Evolutionary conservation across 805 yeast genomes (phyloP).

Genomic region (Kuraishia piskuri): DNA sequence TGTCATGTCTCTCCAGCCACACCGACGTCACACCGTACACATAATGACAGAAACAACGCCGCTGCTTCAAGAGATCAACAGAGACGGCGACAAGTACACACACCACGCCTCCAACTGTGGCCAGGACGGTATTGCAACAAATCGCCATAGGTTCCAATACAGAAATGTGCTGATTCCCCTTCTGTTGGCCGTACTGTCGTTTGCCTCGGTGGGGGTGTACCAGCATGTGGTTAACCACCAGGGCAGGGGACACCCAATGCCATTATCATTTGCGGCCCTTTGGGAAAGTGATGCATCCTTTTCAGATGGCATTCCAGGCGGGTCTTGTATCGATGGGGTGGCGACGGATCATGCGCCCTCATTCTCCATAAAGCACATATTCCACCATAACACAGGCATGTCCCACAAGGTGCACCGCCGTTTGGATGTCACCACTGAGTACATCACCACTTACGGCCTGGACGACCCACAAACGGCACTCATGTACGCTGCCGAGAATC

Average conservation of each 20-base stretch:
- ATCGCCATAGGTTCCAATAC: neutral
- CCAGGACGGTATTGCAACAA: neutral
- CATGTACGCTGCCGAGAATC: neutral
- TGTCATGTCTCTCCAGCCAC: neutral
- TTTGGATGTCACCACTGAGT: conserved; percentile 39
- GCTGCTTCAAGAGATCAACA: neutral
- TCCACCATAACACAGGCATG: conserved; percentile 50
- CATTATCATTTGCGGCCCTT: neutral
- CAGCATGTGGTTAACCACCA: neutral
- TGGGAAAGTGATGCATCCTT: neutral
- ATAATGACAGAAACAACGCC: neutral
- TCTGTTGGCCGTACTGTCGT: neutral
- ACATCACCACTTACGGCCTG: conserved; percentile 15
- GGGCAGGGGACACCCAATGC: no score
- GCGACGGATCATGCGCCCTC: neutral
- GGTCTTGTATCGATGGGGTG: neutral
- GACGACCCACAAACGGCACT: neutral
- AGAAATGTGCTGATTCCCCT: neutral
- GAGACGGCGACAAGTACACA: neutral
- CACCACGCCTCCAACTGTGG: no score
- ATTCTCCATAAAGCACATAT: conserved; percentile 45
- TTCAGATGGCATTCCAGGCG: neutral
- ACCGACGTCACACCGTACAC: neutral
- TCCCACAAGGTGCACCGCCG: conserved; percentile 34
- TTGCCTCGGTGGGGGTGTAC: neutral